Evolutionary conservation across 179 eudicot species (phyloP).

Genomic region (Camellia oleifera): DNA sequence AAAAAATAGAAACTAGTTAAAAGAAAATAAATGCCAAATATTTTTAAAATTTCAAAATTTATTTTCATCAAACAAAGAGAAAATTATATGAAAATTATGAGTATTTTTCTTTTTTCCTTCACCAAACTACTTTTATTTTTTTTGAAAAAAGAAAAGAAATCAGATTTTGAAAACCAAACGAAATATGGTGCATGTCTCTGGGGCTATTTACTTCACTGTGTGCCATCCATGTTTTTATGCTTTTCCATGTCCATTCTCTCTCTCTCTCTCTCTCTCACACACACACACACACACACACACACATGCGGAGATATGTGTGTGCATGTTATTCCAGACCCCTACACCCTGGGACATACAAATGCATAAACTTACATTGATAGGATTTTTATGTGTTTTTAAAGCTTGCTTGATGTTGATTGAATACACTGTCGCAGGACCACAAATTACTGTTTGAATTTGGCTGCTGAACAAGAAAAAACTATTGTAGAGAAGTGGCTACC

Average conservation of each 20-base stretch:
- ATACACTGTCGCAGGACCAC: slow-evolving; percentile 64
- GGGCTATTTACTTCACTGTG: not conserved
- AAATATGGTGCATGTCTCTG: not conserved
- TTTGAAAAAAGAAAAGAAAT: no score
- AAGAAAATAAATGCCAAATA: no score
- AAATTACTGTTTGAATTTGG: slow-evolving; percentile 72
- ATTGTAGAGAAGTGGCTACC: slow-evolving; percentile 81
- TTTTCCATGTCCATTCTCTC: not conserved
- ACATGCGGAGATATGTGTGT: not conserved
- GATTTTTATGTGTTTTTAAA: slow-evolving; percentile 6
- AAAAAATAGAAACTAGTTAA: no score
- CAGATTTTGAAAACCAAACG: no score
- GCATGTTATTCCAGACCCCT: not conserved
- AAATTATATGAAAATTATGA: no score
- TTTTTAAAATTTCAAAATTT: no score
- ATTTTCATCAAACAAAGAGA: no score
- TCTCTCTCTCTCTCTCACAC: not conserved
- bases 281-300: not conserved
- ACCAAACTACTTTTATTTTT: no score
- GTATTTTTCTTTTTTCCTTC: no score
- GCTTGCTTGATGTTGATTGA: slow-evolving; percentile 11
- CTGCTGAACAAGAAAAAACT: slow-evolving; percentile 89
- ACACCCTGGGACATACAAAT: not conserved
- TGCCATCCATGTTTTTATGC: not conserved
- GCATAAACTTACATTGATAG: not conserved